Conservation (phyloP, 306 rosid genomes). For the Heteromeles arbutifolia region DNA sequence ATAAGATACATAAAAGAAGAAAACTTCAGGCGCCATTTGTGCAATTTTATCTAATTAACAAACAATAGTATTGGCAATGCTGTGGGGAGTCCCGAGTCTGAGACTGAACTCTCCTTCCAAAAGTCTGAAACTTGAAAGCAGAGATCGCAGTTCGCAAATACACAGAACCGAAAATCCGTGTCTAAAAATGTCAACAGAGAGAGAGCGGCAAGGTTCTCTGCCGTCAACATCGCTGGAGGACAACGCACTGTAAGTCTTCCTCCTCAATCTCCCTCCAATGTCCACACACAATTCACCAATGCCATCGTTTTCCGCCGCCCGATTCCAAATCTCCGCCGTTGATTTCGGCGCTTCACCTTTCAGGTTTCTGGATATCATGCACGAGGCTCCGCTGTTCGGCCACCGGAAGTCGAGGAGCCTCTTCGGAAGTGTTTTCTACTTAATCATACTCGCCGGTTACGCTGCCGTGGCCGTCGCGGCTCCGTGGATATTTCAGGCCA, state of each 20-base stretch:
- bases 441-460: conserved; percentile 54
- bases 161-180: background rate
- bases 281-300: background rate
- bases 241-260: conserved; percentile 25
- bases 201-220: conserved; percentile 15
- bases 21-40: background rate
- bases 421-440: conserved; percentile 76
- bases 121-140: background rate
- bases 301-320: background rate
- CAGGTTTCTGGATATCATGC: conserved; percentile 89
- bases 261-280: background rate
- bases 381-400: conserved; percentile 90
- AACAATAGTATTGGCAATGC: background rate
- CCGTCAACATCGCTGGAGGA: conserved; percentile 27
- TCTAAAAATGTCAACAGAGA: conserved; percentile 23
- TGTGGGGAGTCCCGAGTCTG: background rate
- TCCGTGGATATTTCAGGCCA: conserved; percentile 64
- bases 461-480: conserved; percentile 64
- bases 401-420: conserved; percentile 79
- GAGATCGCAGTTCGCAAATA: background rate
- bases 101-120: background rate
- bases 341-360: background rate
- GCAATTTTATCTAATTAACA: background rate
- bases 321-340: background rate
- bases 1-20: background rate